Percentiles rank a stretch among this genome's conserved stretches.
phyloP scores from a whole-genome alignment of 306 rosid genomes.

The Prunus fruticosa region DNA sequence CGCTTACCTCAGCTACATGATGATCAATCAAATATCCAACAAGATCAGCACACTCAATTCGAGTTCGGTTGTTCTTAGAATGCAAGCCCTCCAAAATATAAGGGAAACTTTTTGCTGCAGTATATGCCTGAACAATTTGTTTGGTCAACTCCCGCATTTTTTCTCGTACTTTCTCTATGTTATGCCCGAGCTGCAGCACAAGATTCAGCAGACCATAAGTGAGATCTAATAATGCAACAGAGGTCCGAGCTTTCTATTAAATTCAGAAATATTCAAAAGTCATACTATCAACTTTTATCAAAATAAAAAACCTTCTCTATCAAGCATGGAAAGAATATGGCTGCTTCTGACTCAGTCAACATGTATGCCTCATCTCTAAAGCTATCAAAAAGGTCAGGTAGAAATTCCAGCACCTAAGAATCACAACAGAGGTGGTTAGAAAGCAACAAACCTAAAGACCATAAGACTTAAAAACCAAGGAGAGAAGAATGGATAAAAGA shows the following conservation, averaged over 20 bases:
- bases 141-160: slow-evolving; percentile 93
- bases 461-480: background rate
- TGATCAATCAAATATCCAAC: slow-evolving; percentile 86
- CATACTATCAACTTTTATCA: background rate
- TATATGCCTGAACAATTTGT: slow-evolving; percentile 67
- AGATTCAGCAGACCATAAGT: slow-evolving; percentile 4
- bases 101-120: slow-evolving; percentile 86
- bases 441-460: background rate
- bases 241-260: background rate
- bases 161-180: slow-evolving; percentile 90
- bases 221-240: background rate
- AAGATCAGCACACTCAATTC: slow-evolving; percentile 92
- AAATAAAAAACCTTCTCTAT: slow-evolving; percentile 70
- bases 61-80: slow-evolving; percentile 94
- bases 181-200: slow-evolving; percentile 86
- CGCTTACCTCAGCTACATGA: slow-evolving; percentile 80
- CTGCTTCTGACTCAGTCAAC: slow-evolving; percentile 88
- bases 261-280: background rate
- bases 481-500: background rate
- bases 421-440: slow-evolving; percentile 15
- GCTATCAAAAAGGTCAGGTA: slow-evolving; percentile 78
- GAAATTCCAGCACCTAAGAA: slow-evolving; percentile 88
- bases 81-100: slow-evolving; percentile 95
- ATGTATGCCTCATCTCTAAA: slow-evolving; percentile 78
- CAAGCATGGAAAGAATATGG: slow-evolving; percentile 88